phyloP scores from a whole-genome alignment of 805 yeast species.

The Lachancea quebecensis region DNA sequence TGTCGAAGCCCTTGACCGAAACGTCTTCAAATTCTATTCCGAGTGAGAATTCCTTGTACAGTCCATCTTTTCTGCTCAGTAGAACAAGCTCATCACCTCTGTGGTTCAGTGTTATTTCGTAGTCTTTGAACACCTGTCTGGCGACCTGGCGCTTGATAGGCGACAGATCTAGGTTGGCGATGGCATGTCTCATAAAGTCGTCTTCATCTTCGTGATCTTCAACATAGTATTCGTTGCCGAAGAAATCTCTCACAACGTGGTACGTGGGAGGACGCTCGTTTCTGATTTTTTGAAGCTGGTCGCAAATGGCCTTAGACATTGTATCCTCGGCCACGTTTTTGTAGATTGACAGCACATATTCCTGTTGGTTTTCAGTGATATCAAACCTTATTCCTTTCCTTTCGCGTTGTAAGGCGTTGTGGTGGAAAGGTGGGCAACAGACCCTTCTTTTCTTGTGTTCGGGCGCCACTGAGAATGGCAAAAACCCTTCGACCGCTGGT shows the following conservation, averaged over 20 bases:
- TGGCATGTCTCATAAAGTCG: slow-evolving; percentile 13
- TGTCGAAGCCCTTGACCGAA: slow-evolving; percentile 18
- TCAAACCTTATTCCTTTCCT: slow-evolving; percentile 8
- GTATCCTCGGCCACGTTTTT: slow-evolving; percentile 16
- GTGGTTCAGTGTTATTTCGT: slow-evolving; percentile 23
- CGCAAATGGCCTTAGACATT: slow-evolving; percentile 16
- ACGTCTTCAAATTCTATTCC: slow-evolving; percentile 20
- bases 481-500: slow-evolving; percentile 13
- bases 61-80: slow-evolving; percentile 16
- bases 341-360: slow-evolving; percentile 14
- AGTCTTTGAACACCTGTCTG: slow-evolving; percentile 23
- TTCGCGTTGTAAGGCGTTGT: neutral
- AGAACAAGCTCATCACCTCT: slow-evolving; percentile 21
- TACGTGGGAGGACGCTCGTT: slow-evolving; percentile 19
- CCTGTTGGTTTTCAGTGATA: slow-evolving; percentile 12
- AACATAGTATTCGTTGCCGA: slow-evolving; percentile 29
- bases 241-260: slow-evolving; percentile 20
- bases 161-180: slow-evolving; percentile 17
- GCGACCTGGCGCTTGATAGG: slow-evolving; percentile 19
- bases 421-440: neutral
- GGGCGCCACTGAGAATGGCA: slow-evolving; percentile 8
- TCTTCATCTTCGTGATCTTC: slow-evolving; percentile 22
- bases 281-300: slow-evolving; percentile 13
- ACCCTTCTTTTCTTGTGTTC: slow-evolving; percentile 12
- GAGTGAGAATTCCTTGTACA: slow-evolving; percentile 18